Conservation (phyloP, 768 basidiomycete species). For the Russula olivacea region DNA sequence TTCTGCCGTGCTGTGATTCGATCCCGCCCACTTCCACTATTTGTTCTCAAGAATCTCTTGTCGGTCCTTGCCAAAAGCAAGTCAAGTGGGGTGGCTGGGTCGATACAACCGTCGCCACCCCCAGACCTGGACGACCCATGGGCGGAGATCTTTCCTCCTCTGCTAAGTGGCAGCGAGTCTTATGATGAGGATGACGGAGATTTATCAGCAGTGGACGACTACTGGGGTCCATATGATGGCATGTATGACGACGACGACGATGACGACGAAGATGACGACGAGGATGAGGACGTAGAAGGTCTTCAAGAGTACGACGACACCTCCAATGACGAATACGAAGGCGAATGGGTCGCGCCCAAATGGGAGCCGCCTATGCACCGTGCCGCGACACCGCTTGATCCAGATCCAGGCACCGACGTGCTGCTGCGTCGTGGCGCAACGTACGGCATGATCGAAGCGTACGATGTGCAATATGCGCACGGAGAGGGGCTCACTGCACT, state of each 20-base stretch:
- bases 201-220: slow-evolving; percentile 29
- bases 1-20: slow-evolving; percentile 56
- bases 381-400: slow-evolving; percentile 34
- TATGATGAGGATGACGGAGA: slow-evolving; percentile 33
- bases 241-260: slow-evolving; percentile 28
- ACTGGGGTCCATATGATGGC: slow-evolving; percentile 26
- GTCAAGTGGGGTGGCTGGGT: slow-evolving; percentile 24
- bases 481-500: slow-evolving; percentile 46
- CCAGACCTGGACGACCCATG: slow-evolving; percentile 54
- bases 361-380: slow-evolving; percentile 56
- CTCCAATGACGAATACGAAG: slow-evolving; percentile 37
- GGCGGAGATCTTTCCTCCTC: slow-evolving; percentile 57
- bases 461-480: slow-evolving; percentile 51
- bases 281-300: slow-evolving; percentile 25
- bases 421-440: slow-evolving; percentile 58
- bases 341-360: slow-evolving; percentile 40
- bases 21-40: slow-evolving; percentile 60
- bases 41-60: slow-evolving; percentile 57
- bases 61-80: slow-evolving; percentile 45
- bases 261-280: slow-evolving; percentile 24
- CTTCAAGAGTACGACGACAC: slow-evolving; percentile 32
- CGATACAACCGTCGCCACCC: slow-evolving; percentile 29
- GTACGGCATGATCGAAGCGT: slow-evolving; percentile 50
- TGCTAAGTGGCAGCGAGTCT: slow-evolving; percentile 31
- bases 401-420: slow-evolving; percentile 33